phyloP scores from a whole-genome alignment of 495 filamentous ascomycete species.

The Aspergillus sparsus region DNA sequence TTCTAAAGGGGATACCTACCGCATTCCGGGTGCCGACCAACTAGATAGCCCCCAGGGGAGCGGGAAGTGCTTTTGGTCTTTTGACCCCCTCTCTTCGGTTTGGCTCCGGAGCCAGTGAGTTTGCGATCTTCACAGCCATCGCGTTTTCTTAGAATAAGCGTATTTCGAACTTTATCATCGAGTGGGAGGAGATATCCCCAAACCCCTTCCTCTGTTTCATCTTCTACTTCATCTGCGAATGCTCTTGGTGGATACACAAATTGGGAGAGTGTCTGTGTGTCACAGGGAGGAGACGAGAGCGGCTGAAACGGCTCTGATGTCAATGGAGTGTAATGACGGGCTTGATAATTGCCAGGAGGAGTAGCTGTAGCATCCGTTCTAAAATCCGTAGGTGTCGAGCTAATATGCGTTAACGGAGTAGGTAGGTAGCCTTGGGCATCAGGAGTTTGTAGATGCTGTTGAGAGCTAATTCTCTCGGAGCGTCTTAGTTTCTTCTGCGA shows the following conservation, averaged over 20 bases:
- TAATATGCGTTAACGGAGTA: conserved; percentile 74
- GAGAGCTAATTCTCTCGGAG: conserved; percentile 53
- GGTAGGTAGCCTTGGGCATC: conserved; percentile 69
- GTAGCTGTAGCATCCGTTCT: conserved; percentile 73
- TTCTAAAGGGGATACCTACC: conserved; percentile 58
- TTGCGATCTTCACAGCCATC: conserved; percentile 60
- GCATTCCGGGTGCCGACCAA: conserved; percentile 92
- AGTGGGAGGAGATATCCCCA: conserved; percentile 94
- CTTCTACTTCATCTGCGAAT: conserved; percentile 77
- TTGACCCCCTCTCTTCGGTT: conserved; percentile 34
- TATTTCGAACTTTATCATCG: conserved; percentile 64
- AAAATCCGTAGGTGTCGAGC: conserved; percentile 62
- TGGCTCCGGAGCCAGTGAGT: conserved; percentile 52
- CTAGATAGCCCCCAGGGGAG: conserved; percentile 81
- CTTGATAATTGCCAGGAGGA: conserved; percentile 60
- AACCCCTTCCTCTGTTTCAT: conserved; percentile 79
- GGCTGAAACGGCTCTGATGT: conserved; percentile 63
- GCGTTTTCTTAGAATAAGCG: conserved; percentile 71
- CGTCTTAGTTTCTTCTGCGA: conserved; percentile 53
- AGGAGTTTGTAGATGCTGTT: conserved; percentile 58
- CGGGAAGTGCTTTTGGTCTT: conserved; percentile 26
- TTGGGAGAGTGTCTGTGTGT: conserved; percentile 74
- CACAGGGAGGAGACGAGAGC: conserved; percentile 65
- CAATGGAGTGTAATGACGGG: conserved; percentile 50
- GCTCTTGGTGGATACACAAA: conserved; percentile 72